Evolutionary conservation across 2,329 filamentous ascomycete genomes (phyloP).

Genomic region (Knoxdaviesia proteae): DNA sequence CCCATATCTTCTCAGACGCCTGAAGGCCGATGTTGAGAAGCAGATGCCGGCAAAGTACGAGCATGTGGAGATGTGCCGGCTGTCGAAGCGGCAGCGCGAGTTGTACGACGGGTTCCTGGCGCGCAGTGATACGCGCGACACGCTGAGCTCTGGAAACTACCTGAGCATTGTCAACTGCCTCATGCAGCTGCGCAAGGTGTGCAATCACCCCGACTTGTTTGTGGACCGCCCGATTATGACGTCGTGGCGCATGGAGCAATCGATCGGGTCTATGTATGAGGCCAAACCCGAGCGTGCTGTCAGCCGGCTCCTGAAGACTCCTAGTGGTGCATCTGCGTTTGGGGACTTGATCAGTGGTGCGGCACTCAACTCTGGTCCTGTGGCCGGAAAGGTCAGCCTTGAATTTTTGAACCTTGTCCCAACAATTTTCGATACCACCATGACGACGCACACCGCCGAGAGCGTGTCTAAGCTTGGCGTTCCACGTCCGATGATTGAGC

Average conservation of each 20-base stretch:
- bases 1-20: constrained; percentile 70
- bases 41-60: constrained; percentile 98
- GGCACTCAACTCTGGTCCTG: constrained; percentile 3
- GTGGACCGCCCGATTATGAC: constrained; percentile 92
- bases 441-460: constrained; percentile 31
- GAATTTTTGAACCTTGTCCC: constrained; percentile 65
- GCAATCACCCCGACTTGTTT: constrained; percentile 94
- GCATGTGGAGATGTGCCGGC: constrained; percentile 83
- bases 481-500: constrained; percentile 44
- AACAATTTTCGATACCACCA: constrained; percentile 16
- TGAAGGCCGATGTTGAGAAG: constrained; percentile 96
- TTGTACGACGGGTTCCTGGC: constrained; percentile 94
- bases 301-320: constrained; percentile 29
- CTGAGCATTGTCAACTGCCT: constrained; percentile 96
- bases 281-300: constrained; percentile 37
- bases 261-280: constrained; percentile 54
- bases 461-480: constrained; percentile 47
- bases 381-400: constrained; percentile 46
- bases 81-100: constrained; percentile 88
- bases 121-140: constrained; percentile 71
- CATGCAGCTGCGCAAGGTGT: constrained; percentile 94
- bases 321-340: too few species aligned
- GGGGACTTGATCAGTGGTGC: background rate
- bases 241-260: constrained; percentile 77
- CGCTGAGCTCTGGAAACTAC: constrained; percentile 80